Evolutionary conservation across 768 basidiomycete genomes (phyloP), one percentile per base, ranked within the genome.

Genomic region (Chlorophyllum brunneum): DNA sequence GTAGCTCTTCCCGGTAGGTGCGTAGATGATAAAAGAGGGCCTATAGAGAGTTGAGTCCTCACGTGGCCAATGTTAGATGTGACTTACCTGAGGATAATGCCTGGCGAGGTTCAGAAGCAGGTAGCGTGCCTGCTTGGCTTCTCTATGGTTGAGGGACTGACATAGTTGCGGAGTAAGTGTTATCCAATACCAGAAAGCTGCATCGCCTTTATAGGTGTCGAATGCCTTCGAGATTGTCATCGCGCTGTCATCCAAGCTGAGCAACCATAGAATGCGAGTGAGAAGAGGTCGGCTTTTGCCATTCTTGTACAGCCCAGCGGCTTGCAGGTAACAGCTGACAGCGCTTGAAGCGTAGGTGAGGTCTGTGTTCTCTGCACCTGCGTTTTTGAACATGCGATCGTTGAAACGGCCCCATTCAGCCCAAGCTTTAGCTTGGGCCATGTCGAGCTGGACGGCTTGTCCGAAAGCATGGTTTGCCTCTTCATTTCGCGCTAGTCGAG

Each of bases 151-250:
- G 34, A 99, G 77, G 1, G 95, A 95, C 48, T 88, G 67, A 57
- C 93, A 85, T 7, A 99, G 79, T 62, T 99, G 95, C 3, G 97
- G 97, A 39, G 97, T 93, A 51, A 98, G 74, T 1, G 95, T 90
- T 59, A 99, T 95, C 97, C 97, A 99, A 67, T 92, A 98, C 97
- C 97, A 99, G 58, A 88, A 89, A 10, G 93, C 93, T 2, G 91
- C 83, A 62, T 98, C 95, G 54, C 95, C 95, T 65, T 95, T 95
- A 70, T 97, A 97, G 20, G 85, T 87, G 63, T 98, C 94, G 60
- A 97, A 97, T 0, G 88, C 86, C 38, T 85, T 79, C 20, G 87
- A 85, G 50, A 90, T 83, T 1, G 82, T 81, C 54, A 84, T 76
- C 20, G 73, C 69, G 13, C 67, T 73, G 55, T 99, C 95, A 63